phyloP scores from a whole-genome alignment of 2,329 filamentous ascomycete species.

The Magnaporthiopsis rhizophila region DNA sequence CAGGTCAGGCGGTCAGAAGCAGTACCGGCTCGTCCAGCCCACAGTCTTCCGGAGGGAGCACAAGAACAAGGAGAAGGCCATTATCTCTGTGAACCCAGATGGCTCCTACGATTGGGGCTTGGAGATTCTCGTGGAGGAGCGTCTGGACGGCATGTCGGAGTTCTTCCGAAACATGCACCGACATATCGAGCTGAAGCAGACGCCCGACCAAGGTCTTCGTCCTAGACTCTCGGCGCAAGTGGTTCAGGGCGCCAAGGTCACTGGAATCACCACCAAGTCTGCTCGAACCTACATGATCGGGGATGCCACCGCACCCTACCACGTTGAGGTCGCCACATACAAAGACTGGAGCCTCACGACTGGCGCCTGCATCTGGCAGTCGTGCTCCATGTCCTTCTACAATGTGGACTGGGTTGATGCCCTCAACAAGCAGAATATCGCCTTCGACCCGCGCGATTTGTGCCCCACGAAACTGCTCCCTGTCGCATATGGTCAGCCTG shows the following conservation, averaged over 20 bases:
- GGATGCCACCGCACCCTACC: slow-evolving; percentile 17
- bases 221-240: slow-evolving; percentile 19
- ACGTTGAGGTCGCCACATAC: slow-evolving; percentile 26
- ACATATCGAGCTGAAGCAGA: slow-evolving; percentile 16
- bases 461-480: slow-evolving; percentile 11
- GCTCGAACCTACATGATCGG: slow-evolving; percentile 2
- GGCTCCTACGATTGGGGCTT: slow-evolving; percentile 29
- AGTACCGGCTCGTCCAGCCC: slow-evolving; percentile 1
- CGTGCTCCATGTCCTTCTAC: slow-evolving; percentile 19
- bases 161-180: slow-evolving; percentile 17
- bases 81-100: slow-evolving; percentile 25
- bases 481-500: background rate
- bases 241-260: slow-evolving; percentile 23
- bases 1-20: slow-evolving; percentile 2
- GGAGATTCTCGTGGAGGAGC: slow-evolving; percentile 19
- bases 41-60: slow-evolving; percentile 5
- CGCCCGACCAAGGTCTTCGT: slow-evolving; percentile 14
- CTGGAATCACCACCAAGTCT: slow-evolving; percentile 1
- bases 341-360: slow-evolving; percentile 20
- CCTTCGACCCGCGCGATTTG: slow-evolving; percentile 11
- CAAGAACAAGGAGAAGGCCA: slow-evolving; percentile 16
- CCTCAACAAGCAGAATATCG: slow-evolving; percentile 9
- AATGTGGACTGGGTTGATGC: slow-evolving; percentile 22
- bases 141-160: slow-evolving; percentile 12
- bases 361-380: background rate